Evolutionary conservation across 805 yeast species (phyloP).

Genomic region (Grigorovia yakushimaensis): DNA sequence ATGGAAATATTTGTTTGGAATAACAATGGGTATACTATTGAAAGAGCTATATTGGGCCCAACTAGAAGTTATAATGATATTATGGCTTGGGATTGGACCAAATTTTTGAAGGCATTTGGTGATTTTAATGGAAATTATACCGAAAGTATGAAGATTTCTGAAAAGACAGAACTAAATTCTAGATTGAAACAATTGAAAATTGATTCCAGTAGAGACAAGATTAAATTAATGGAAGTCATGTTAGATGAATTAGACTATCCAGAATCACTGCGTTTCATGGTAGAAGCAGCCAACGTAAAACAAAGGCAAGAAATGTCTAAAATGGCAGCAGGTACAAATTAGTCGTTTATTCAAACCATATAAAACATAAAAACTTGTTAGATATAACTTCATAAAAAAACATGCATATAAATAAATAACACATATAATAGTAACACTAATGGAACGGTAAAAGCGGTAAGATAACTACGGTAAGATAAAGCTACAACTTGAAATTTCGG

Average conservation of each 20-base stretch:
- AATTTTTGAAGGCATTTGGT: slow-evolving; percentile 57
- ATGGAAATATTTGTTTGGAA: slow-evolving; percentile 70
- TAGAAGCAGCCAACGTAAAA: slow-evolving; percentile 12
- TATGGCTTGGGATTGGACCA: slow-evolving; percentile 73
- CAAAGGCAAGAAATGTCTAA: not conserved
- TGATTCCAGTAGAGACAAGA: slow-evolving; percentile 25
- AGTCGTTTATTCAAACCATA: no score
- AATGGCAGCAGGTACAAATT: not conserved
- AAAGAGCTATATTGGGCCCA: slow-evolving; percentile 76
- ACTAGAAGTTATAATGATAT: slow-evolving; percentile 72
- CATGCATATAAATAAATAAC: no score
- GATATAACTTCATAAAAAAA: no score
- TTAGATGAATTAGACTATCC: slow-evolving; percentile 57
- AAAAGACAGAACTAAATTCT: slow-evolving; percentile 31
- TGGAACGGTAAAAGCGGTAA: no score
- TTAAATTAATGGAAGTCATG: slow-evolving; percentile 50
- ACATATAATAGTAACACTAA: no score
- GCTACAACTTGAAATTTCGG: no score
- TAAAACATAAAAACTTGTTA: no score
- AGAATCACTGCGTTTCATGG: slow-evolving; percentile 44
- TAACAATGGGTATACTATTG: slow-evolving; percentile 85
- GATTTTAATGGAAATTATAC: slow-evolving; percentile 31
- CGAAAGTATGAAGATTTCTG: slow-evolving; percentile 29
- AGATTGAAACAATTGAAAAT: slow-evolving; percentile 32
- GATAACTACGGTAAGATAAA: no score